Base-by-base conservation (phyloP, 2,329 filamentous ascomycete species). In the Calycina herbarum region DNA sequence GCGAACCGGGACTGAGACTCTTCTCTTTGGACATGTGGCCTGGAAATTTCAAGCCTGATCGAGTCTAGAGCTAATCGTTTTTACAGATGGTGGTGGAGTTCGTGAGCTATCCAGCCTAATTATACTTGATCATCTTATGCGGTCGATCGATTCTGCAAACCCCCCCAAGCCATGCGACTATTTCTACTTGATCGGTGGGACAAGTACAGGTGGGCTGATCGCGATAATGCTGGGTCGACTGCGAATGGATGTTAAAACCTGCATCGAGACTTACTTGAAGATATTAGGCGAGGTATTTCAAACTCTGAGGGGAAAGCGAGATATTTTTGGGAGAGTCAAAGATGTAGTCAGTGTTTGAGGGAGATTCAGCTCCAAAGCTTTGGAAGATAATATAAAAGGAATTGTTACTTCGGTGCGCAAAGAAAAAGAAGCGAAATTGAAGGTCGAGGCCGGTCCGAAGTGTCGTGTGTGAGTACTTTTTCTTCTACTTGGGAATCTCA, bases 191-290 rank as follows among this genome's bases (percentile, higher is more conserved):
- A 59, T 59, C 11, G 24, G 57, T 35, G 57, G 57, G 5, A 59
- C 57, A n/a, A 59, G 57, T 17, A 59, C 31, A 5, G 57, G 57
- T 2, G 57, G 57, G 3, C 17, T 59, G 57, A 59, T 59, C n/a
- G 57, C 57, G 20, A 35, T 59, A 6, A 59, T 59, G 57, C 17
- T 59, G 5, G 57, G 57, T 13, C 31, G 57, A 40, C 57, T 59
- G 8, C 57, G 27, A 20, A 51, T 51, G 45, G 33, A 38, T 38
- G 33, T 11, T 11, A 38, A 38, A 38, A 51, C 45, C 31, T 35
- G n/a, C 31, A 33, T 35, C 13, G 31, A 33, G 11, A n/a, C 31
- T 11, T 59, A 33, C 29, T 38, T 38, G 33, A 38, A 11, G 11
- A 7, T 38, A 38, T 38, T 10, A 10, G 11, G 33, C 33, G 45